A percentile compares a stretch with the other conserved stretches of the same genome.
Conservation (phyloP, 2,329 filamentous ascomycete genomes). For the Huntiella savannae region DNA sequence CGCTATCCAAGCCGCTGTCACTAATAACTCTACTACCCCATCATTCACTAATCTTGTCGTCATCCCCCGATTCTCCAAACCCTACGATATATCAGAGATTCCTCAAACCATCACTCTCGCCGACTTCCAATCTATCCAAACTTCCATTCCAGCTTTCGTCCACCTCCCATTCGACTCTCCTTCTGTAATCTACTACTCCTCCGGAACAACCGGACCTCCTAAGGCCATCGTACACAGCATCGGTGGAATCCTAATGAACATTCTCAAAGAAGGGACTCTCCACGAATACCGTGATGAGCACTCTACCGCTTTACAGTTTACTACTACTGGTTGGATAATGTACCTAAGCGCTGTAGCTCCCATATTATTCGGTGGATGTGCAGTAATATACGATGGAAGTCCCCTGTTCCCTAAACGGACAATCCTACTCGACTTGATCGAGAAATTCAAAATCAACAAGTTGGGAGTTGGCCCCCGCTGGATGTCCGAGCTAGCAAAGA, state of each 20-base stretch:
- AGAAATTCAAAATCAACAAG: constrained; percentile 46
- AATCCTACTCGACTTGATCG: constrained; percentile 42
- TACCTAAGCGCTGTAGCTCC: constrained; percentile 44
- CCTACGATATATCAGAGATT: constrained; percentile 38
- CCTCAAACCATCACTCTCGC: constrained; percentile 26
- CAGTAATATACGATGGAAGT: constrained; percentile 65
- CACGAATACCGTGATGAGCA: constrained; percentile 25
- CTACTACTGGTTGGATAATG: constrained; percentile 78
- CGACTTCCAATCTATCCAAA: constrained; percentile 22
- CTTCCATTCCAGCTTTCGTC: constrained; percentile 14
- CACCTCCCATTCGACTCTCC: constrained; percentile 54
- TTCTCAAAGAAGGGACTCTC: constrained; percentile 37
- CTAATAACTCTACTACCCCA: constrained; percentile 27
- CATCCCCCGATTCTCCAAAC: constrained; percentile 43
- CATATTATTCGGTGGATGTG: constrained; percentile 39
- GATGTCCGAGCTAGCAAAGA: constrained; percentile 52
- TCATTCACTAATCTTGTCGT: constrained; percentile 46
- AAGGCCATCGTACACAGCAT: constrained; percentile 72
- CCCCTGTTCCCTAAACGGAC: constrained; percentile 53
- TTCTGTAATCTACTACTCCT: constrained; percentile 59
- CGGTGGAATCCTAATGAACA: constrained; percentile 40
- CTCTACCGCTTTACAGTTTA: constrained; percentile 34
- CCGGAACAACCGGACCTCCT: constrained; percentile 64
- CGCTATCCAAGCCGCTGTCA: constrained; percentile 44
- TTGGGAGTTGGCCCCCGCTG: constrained; percentile 62